These are phyloP conservation scores for Aspergillus caelatus DNA, from an alignment of 2,329 filamentous ascomycete genomes.

Conservation along the genomic window DNA sequence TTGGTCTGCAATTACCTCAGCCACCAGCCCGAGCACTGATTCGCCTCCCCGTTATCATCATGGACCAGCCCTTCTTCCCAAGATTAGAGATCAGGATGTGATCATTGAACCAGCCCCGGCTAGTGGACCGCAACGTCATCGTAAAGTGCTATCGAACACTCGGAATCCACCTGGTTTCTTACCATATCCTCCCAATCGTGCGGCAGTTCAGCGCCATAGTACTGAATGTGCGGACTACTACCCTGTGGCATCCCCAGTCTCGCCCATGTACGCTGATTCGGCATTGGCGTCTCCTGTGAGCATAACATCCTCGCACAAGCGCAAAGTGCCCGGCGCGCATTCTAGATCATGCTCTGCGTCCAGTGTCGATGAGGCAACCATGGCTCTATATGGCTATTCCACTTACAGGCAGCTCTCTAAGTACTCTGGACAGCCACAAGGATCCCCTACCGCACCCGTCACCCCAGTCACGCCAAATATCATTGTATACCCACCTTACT, in stretches of 20 bases:
- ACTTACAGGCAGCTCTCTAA: slow-evolving; percentile 76
- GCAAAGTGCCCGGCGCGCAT: slow-evolving; percentile 44
- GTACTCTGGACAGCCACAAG: slow-evolving; percentile 52
- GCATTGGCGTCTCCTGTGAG: slow-evolving; percentile 68
- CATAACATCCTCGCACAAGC: slow-evolving; percentile 50
- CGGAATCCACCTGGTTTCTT: slow-evolving; percentile 54
- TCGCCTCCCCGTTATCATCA: slow-evolving; percentile 74
- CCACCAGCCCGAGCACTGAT: slow-evolving; percentile 70
- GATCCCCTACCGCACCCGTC: slow-evolving; percentile 42
- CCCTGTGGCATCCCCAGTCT: slow-evolving; percentile 50
- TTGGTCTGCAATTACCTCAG: slow-evolving; percentile 68
- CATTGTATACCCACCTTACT: slow-evolving; percentile 41
- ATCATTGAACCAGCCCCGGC: slow-evolving; percentile 63
- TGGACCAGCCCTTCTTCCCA: slow-evolving; percentile 74
- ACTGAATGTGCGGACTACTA: slow-evolving; percentile 50
- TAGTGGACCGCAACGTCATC: slow-evolving; percentile 58
- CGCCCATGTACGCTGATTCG: slow-evolving; percentile 39
- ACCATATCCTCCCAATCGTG: slow-evolving; percentile 52
- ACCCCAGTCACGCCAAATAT: slow-evolving; percentile 42
- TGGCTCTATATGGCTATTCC: slow-evolving; percentile 78
- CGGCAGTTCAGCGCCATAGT: slow-evolving; percentile 48
- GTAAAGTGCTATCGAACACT: slow-evolving; percentile 56
- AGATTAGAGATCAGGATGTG: slow-evolving; percentile 84
- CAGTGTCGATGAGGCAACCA: slow-evolving; percentile 66
- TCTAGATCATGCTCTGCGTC: slow-evolving; percentile 67